Conservation (phyloP, 331 rosid species). For the Malus hybrid region DNA sequence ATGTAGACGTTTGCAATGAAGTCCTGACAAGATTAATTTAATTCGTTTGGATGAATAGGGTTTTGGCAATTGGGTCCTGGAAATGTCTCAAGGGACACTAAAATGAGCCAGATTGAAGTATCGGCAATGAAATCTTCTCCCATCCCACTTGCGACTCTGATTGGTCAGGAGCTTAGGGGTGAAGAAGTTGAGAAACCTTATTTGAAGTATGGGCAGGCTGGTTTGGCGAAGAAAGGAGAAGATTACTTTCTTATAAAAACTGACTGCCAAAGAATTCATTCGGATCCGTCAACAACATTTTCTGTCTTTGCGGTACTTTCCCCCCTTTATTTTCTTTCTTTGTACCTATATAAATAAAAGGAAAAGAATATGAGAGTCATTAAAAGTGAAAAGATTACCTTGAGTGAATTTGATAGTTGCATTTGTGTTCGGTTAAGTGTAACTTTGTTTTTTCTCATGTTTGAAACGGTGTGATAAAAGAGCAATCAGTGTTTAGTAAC, state of each 20-base stretch:
- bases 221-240: slow-evolving; percentile 97
- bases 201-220: slow-evolving; percentile 91
- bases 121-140: slow-evolving; percentile 49
- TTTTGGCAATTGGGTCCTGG: slow-evolving; percentile 24
- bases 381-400: slow-evolving; percentile 5
- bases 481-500: slow-evolving; percentile 6
- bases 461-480: slow-evolving; percentile 2
- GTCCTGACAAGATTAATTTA: slow-evolving; percentile 2
- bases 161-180: slow-evolving; percentile 87
- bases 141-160: slow-evolving; percentile 82
- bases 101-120: slow-evolving; percentile 62
- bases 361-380: slow-evolving; percentile 5
- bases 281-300: slow-evolving; percentile 63
- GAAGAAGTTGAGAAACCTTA: slow-evolving; percentile 76
- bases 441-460: neutral
- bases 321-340: neutral
- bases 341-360: neutral
- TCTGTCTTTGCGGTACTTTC: slow-evolving; percentile 83
- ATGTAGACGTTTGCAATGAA: neutral
- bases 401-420: neutral
- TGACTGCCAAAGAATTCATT: slow-evolving; percentile 70
- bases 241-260: slow-evolving; percentile 80
- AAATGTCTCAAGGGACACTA: slow-evolving; percentile 53
- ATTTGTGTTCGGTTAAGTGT: slow-evolving; percentile 12
- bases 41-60: slow-evolving; percentile 20